Percentiles rank a stretch among this genome's conserved stretches.
These are phyloP conservation scores for Candida jianshihensis DNA, from an alignment of 805 yeast genomes.

Conservation along the genomic window DNA sequence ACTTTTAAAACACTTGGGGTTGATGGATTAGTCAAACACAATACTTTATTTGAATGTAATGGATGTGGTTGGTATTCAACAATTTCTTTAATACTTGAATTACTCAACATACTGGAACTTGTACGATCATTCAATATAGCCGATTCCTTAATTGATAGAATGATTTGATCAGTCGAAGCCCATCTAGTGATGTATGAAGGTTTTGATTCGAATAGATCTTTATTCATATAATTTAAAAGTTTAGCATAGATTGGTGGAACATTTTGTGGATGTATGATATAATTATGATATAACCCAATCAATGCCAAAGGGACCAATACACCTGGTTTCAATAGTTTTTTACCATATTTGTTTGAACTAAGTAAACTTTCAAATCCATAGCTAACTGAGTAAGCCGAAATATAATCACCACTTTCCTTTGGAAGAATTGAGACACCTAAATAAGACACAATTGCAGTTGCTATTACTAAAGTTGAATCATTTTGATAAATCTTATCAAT, in stretches of 20 bases:
- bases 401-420: constrained; percentile 9
- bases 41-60: constrained; percentile 8
- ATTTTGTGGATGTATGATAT: constrained; percentile 10
- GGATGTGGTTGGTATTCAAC: constrained; percentile 9
- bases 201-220: constrained; percentile 10
- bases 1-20: constrained; percentile 6
- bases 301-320: constrained; percentile 11
- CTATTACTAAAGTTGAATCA: neutral
- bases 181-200: constrained; percentile 9
- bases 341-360: neutral
- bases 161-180: constrained; percentile 4
- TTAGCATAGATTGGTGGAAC: constrained; percentile 7
- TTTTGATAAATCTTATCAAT: neutral
- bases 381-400: constrained; percentile 8
- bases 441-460: constrained; percentile 1
- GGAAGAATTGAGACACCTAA: constrained; percentile 7
- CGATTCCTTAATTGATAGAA: neutral
- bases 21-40: constrained; percentile 14
- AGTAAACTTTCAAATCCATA: constrained; percentile 8
- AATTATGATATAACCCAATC: constrained; percentile 11
- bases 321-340: constrained; percentile 7
- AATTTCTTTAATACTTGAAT: constrained; percentile 1
- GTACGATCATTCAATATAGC: neutral
- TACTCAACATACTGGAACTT: neutral
- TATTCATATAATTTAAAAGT: constrained; percentile 3